Evolutionary conservation across 1,284 basidiomycete genomes (phyloP).

Genomic region (Austroboletus sp.): DNA sequence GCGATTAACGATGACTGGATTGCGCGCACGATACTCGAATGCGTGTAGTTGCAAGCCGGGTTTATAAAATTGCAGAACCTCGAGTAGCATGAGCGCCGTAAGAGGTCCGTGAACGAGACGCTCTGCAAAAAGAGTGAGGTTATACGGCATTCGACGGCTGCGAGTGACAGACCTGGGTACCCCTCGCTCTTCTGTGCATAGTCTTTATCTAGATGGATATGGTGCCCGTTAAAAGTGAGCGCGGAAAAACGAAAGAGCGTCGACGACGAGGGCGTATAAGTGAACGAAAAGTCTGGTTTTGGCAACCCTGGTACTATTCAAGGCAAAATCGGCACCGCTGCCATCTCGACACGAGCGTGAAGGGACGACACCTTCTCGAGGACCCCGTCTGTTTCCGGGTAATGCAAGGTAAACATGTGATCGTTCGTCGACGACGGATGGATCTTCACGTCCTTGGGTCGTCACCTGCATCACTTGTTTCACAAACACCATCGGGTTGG

Average conservation of each 20-base stretch:
- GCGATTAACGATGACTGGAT: slow-evolving; percentile 64
- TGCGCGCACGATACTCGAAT: slow-evolving; percentile 71
- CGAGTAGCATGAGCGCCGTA: slow-evolving; percentile 71
- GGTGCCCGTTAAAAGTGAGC: slow-evolving; percentile 72
- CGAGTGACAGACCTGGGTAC: slow-evolving; percentile 52
- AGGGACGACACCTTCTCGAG: slow-evolving; percentile 40
- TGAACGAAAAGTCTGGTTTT: slow-evolving; percentile 52
- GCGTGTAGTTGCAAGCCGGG: slow-evolving; percentile 40
- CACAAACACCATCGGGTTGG: slow-evolving; percentile 69
- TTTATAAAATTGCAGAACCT: slow-evolving; percentile 47
- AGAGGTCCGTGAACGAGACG: slow-evolving; percentile 78
- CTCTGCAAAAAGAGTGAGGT: slow-evolving; percentile 38
- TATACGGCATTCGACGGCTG: neutral
- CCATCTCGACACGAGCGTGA: neutral
- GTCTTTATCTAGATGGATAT: slow-evolving; percentile 67
- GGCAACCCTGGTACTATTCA: slow-evolving; percentile 48
- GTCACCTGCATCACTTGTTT: slow-evolving; percentile 55
- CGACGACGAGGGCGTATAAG: slow-evolving; percentile 59
- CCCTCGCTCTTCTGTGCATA: slow-evolving; percentile 66
- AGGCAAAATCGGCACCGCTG: neutral
- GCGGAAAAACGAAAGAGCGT: slow-evolving; percentile 82
- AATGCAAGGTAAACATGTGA: slow-evolving; percentile 68
- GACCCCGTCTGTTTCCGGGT: slow-evolving; percentile 27
- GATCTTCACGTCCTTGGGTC: slow-evolving; percentile 36
- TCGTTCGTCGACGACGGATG: slow-evolving; percentile 60